A percentile compares a stretch with the other conserved stretches of the same genome.
Conservation (phyloP, 2,329 filamentous ascomycete species). For the Macroventuria anomochaeta region DNA sequence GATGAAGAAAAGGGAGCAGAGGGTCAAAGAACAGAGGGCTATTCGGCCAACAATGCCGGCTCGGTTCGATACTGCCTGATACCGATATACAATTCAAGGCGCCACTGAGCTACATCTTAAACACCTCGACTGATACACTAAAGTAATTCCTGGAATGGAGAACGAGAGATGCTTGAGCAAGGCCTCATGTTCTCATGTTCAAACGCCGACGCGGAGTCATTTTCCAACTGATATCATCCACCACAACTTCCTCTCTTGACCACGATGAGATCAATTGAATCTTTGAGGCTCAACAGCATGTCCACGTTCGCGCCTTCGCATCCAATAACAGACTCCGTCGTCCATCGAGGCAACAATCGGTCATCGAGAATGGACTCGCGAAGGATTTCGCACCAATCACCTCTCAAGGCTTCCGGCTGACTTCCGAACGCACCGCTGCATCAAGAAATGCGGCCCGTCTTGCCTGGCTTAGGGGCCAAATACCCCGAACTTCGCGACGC, state of each 20-base stretch:
- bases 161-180: too few relatives aligned
- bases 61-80: neutral
- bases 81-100: too few relatives aligned
- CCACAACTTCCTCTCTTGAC: neutral
- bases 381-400: constrained; percentile 20
- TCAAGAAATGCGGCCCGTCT: constrained; percentile 26
- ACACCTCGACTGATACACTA: too few relatives aligned
- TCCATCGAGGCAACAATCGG: neutral
- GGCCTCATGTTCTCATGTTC: too few relatives aligned
- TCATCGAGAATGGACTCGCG: neutral
- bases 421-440: constrained; percentile 9
- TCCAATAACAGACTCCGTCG: neutral
- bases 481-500: constrained; percentile 22
- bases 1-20: neutral
- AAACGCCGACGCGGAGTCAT: constrained; percentile 6
- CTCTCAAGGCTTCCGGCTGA: constrained; percentile 7
- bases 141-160: too few relatives aligned
- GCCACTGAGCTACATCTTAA: neutral
- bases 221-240: neutral
- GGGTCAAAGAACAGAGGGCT: neutral
- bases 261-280: neutral
- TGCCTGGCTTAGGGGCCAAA: constrained; percentile 22
- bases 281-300: neutral
- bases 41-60: too few relatives aligned
- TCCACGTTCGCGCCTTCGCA: neutral